Evolutionary conservation across 2,329 filamentous ascomycete genomes (phyloP).

Genomic region (Trichoderma simmonsii): DNA sequence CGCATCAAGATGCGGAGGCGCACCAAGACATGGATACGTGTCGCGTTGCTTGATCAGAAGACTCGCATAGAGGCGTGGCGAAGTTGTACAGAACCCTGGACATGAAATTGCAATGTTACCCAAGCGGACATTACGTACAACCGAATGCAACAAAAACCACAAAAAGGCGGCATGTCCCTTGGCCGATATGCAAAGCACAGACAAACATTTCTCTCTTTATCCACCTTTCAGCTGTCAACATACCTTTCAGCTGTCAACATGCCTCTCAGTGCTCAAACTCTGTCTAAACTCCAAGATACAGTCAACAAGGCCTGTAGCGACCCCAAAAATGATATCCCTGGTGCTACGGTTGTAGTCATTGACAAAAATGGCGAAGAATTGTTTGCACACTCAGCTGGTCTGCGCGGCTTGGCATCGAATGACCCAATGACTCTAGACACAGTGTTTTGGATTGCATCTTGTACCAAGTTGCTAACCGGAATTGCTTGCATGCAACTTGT

Average conservation of each 20-base stretch:
- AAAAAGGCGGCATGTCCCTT: neutral
- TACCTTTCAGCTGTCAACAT: neutral
- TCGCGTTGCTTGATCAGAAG: neutral
- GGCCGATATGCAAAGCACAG: neutral
- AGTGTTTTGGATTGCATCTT: slow-evolving; percentile 4
- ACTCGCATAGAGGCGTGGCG: neutral
- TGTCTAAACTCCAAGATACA: neutral
- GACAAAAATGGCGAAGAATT: slow-evolving; percentile 2
- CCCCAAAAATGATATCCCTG: neutral
- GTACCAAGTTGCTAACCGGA: slow-evolving; percentile 3
- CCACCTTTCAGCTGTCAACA: neutral
- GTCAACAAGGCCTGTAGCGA: neutral
- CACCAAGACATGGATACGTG: neutral
- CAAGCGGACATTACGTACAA: neutral
- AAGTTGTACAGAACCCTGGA: neutral
- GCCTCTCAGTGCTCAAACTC: neutral
- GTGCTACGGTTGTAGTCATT: neutral
- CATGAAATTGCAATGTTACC: neutral
- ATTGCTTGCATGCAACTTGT: slow-evolving; percentile 15
- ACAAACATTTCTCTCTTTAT: no score
- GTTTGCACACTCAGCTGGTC: slow-evolving; percentile 2
- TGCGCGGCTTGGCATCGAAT: neutral
- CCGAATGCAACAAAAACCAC: neutral
- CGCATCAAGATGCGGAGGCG: neutral
- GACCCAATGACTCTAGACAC: slow-evolving; percentile 1